phyloP scores from a whole-genome alignment of 1,139 yeast genomes.

The Sugiyamaella pinicola region DNA sequence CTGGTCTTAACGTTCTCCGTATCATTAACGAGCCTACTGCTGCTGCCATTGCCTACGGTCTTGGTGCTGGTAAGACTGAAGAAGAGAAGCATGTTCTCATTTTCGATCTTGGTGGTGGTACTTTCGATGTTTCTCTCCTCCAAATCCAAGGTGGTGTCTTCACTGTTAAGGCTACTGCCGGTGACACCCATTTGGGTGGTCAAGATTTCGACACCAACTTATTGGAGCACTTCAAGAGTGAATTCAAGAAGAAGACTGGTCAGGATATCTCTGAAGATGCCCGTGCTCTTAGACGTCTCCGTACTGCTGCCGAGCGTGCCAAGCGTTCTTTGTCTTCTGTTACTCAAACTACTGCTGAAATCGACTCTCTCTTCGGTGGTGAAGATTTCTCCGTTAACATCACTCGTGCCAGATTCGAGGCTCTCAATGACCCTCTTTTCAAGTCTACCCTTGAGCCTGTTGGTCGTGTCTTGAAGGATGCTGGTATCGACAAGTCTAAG shows the following conservation, averaged over 20 bases:
- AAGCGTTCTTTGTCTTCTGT: constrained; percentile 87
- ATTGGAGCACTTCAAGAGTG: constrained; percentile 75
- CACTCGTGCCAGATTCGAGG: constrained; percentile 92
- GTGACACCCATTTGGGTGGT: constrained; percentile 99
- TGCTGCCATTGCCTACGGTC: constrained; percentile 98
- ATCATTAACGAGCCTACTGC: constrained; percentile 98
- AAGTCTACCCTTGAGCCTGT: constrained; percentile 85
- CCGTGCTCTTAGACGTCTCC: constrained; percentile 83
- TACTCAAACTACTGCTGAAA: constrained; percentile 83
- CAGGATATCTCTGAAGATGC: constrained; percentile 73
- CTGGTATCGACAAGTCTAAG: constrained; percentile 73
- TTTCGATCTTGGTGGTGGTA: constrained; percentile 98
- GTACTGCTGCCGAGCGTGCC: constrained; percentile 92
- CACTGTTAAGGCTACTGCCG: constrained; percentile 96
- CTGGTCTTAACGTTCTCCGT: constrained; percentile 94
- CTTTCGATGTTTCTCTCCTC: constrained; percentile 92
- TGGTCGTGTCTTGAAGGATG: constrained; percentile 81
- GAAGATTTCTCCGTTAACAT: constrained; percentile 78
- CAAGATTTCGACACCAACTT: constrained; percentile 87
- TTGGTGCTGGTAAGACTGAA: constrained; percentile 85
- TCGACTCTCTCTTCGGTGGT: constrained; percentile 80
- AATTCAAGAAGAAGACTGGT: constrained; percentile 84
- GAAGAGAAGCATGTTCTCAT: constrained; percentile 85
- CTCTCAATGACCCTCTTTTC: constrained; percentile 80
- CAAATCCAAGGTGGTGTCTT: constrained; percentile 95